Conservation (phyloP, 345 rosid genomes). For the Toxicodendron radicans region DNA sequence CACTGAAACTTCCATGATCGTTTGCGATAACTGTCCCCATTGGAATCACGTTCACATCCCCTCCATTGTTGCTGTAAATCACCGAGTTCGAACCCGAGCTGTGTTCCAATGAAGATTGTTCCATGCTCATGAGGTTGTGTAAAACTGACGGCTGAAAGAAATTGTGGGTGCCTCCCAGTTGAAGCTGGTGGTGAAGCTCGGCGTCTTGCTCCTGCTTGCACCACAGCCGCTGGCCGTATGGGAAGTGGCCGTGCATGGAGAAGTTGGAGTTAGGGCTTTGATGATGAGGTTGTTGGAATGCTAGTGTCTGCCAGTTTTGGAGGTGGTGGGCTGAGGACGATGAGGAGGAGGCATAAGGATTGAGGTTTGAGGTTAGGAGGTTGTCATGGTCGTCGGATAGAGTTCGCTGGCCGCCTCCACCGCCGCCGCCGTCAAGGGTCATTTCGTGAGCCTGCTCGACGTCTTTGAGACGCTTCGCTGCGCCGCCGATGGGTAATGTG, state of each 20-base stretch:
- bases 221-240: conserved; percentile 51
- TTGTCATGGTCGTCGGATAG: too few species aligned
- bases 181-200: conserved; percentile 35
- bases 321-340: conserved; percentile 12
- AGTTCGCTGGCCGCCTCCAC: background rate
- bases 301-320: conserved; percentile 42
- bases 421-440: conserved; percentile 6
- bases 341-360: background rate
- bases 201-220: conserved; percentile 69
- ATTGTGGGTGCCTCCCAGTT: conserved; percentile 45
- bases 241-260: conserved; percentile 33
- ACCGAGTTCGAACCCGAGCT: conserved; percentile 50
- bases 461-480: conserved; percentile 65
- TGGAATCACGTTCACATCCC: conserved; percentile 34
- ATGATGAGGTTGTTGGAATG: conserved; percentile 44
- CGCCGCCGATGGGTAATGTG: conserved; percentile 70
- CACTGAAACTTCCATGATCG: conserved; percentile 17
- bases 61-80: conserved; percentile 34
- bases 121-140: conserved; percentile 46
- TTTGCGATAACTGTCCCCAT: conserved; percentile 33
- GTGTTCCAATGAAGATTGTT: conserved; percentile 49
- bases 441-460: conserved; percentile 40
- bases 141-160: conserved; percentile 48
- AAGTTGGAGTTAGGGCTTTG: conserved; percentile 11
- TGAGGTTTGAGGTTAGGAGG: too few species aligned